Percentiles rank a stretch among this genome's conserved stretches.
Evolutionary conservation across 768 basidiomycete genomes (phyloP).

Genomic region (Scleroderma citrinum): DNA sequence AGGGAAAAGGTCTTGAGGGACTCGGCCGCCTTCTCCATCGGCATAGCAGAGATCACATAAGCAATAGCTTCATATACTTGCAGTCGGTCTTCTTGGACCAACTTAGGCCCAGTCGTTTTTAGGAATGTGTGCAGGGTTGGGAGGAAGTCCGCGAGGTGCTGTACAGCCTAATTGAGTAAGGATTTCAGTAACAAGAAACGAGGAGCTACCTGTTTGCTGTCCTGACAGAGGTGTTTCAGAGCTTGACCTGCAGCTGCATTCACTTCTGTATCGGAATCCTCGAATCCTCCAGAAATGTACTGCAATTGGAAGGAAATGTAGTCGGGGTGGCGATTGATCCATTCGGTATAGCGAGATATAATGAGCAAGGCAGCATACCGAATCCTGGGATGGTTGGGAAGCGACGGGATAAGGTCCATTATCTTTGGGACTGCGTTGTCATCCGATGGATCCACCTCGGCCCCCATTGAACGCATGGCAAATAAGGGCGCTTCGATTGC

Average conservation of each 20-base stretch:
- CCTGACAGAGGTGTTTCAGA: constrained; percentile 93
- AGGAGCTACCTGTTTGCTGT: constrained; percentile 74
- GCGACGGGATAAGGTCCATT: constrained; percentile 87
- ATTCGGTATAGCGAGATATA: constrained; percentile 93
- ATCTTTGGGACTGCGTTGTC: constrained; percentile 89
- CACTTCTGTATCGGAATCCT: constrained; percentile 74
- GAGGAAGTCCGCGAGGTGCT: constrained; percentile 90
- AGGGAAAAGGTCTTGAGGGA: constrained; percentile 82
- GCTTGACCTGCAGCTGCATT: constrained; percentile 93
- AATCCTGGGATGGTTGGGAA: constrained; percentile 86
- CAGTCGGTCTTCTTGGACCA: constrained; percentile 81
- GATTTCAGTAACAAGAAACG: neutral
- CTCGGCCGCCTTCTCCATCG: constrained; percentile 79
- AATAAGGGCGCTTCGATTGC: constrained; percentile 97
- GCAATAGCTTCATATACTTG: constrained; percentile 96
- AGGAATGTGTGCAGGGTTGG: constrained; percentile 90
- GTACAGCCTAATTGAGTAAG: constrained; percentile 2
- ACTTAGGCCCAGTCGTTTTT: constrained; percentile 66
- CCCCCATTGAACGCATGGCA: constrained; percentile 97
- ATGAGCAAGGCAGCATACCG: constrained; percentile 95
- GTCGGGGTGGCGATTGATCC: constrained; percentile 85
- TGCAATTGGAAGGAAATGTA: constrained; percentile 83
- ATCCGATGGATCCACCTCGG: constrained; percentile 80
- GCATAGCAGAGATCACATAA: constrained; percentile 91
- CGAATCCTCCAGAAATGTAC: constrained; percentile 90